phyloP scores from a whole-genome alignment of 2,329 filamentous ascomycete genomes.

The Simplicillium sp. region DNA sequence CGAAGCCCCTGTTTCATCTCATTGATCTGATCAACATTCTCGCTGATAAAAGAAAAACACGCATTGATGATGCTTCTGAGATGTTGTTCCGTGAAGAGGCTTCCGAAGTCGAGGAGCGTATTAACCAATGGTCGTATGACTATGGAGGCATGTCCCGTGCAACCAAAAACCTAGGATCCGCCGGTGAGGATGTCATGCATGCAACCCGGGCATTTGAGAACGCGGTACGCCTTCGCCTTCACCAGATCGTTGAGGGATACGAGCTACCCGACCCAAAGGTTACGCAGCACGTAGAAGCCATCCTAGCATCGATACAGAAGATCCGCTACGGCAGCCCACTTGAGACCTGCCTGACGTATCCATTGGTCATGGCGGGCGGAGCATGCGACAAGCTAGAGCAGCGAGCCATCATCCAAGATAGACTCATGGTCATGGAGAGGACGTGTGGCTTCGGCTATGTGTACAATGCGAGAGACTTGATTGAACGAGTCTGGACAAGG shows the following conservation, averaged over 20 bases:
- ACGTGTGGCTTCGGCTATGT: conserved; percentile 33
- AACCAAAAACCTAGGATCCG: conserved; percentile 11
- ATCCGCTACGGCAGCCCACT: conserved; percentile 31
- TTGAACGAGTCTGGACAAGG: conserved; percentile 28
- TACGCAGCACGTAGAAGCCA: conserved; percentile 19
- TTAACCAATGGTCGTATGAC: conserved; percentile 26
- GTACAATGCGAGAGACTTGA: conserved; percentile 25
- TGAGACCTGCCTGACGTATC: conserved; percentile 29
- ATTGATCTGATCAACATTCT: conserved; percentile 22
- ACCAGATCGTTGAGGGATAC: conserved; percentile 33
- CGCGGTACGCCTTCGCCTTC: conserved; percentile 28
- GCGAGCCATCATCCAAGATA: conserved; percentile 26
- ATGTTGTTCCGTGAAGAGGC: conserved; percentile 18
- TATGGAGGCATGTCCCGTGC: conserved; percentile 16
- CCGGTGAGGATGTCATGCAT: conserved; percentile 18
- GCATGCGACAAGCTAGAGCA: conserved; percentile 24
- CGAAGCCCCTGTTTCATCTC: conserved; percentile 23
- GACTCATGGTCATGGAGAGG: conserved; percentile 32
- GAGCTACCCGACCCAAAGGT: conserved; percentile 23
- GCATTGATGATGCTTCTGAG: conserved; percentile 19
- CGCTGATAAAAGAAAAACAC: conserved; percentile 20
- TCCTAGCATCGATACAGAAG: conserved; percentile 24
- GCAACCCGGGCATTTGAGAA: conserved; percentile 29
- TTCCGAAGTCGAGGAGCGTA: conserved; percentile 19
- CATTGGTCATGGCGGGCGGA: conserved; percentile 30